Conservation (phyloP, 108 stramenopile genomes). For the Stephanodiscus minutulus region DNA sequence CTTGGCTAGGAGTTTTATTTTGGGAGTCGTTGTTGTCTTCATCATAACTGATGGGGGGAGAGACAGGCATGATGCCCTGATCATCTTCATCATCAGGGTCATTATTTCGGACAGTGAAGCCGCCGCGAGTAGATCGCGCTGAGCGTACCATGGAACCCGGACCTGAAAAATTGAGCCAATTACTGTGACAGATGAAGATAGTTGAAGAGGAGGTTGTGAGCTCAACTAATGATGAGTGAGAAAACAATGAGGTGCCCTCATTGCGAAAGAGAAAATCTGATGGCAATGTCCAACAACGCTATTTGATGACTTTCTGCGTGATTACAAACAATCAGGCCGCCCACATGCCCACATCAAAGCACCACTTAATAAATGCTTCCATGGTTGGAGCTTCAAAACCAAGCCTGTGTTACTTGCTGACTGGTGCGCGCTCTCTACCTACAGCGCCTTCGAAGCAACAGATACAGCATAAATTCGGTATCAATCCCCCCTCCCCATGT, state of each 20-base stretch:
- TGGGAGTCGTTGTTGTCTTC: neutral
- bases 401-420: neutral
- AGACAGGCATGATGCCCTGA: neutral
- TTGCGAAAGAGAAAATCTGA: neutral
- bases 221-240: neutral
- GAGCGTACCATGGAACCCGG: neutral
- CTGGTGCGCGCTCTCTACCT: neutral
- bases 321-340: neutral
- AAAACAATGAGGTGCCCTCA: too few relatives aligned
- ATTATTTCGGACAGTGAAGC: neutral
- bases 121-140: neutral
- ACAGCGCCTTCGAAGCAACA: neutral
- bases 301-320: neutral
- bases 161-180: neutral
- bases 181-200: neutral
- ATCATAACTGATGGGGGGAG: neutral
- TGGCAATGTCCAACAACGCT: neutral
- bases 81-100: neutral
- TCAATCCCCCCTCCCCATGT: neutral
- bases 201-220: neutral
- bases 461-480: neutral
- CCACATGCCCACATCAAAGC: neutral
- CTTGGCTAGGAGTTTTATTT: neutral
- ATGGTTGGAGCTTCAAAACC: neutral
- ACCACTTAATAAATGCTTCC: neutral